Conservation (phyloP, 164 flowering plant genomes). For the Liquidambar formosana region DNA sequence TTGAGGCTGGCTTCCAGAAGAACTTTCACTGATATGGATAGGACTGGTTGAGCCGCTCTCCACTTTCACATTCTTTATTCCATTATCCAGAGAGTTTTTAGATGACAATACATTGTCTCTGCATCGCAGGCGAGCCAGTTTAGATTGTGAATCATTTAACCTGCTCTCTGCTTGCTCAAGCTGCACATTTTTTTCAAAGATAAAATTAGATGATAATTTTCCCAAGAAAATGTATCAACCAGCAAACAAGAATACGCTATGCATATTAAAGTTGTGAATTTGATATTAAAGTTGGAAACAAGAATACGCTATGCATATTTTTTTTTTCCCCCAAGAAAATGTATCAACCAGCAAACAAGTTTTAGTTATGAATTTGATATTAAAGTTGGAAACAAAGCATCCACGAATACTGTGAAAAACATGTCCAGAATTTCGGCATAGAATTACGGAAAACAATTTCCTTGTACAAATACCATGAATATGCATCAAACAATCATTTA, state of each 20-base stretch:
- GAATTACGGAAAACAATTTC: too few relatives aligned
- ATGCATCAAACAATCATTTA: too few relatives aligned
- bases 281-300: too few relatives aligned
- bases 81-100: constrained; percentile 25
- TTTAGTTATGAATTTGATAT: too few relatives aligned
- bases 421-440: too few relatives aligned
- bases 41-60: constrained; percentile 37
- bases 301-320: constrained; percentile 47
- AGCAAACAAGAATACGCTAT: too few relatives aligned
- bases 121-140: constrained; percentile 61
- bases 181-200: constrained; percentile 46
- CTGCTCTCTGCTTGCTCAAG: constrained; percentile 70
- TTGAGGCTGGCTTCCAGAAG: constrained; percentile 29
- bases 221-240: background rate
- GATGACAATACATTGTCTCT: constrained; percentile 24
- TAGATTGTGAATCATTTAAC: constrained; percentile 53
- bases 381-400: too few relatives aligned
- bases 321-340: constrained; percentile 10
- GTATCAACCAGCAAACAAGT: too few relatives aligned
- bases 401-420: too few relatives aligned
- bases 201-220: constrained; percentile 9
- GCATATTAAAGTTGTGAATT: too few relatives aligned
- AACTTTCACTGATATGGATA: constrained; percentile 16
- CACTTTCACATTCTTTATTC: constrained; percentile 28
- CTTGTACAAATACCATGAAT: too few relatives aligned